Conservation (phyloP, 805 yeast species). For the Kodamaea neixiangensis region DNA sequence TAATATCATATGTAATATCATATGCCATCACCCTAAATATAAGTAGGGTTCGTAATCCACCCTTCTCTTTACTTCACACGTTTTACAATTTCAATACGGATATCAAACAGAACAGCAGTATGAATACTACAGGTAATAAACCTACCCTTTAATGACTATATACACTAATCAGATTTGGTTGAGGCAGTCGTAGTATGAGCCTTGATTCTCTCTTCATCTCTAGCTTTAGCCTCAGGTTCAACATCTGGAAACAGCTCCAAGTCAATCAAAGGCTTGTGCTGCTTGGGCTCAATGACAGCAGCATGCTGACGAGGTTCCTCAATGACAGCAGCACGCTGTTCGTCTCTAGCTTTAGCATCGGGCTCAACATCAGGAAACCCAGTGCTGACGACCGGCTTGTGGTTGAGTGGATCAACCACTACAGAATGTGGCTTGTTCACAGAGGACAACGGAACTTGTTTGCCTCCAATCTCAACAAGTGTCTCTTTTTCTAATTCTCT, state of each 20-base stretch:
- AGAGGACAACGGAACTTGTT: slow-evolving; percentile 35
- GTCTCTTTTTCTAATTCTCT: slow-evolving; percentile 1
- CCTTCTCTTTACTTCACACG: too few species aligned
- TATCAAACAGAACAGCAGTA: too few species aligned
- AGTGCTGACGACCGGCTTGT: slow-evolving; percentile 24
- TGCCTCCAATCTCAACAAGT: slow-evolving; percentile 35
- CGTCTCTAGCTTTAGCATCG: slow-evolving; percentile 32
- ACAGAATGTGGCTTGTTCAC: slow-evolving; percentile 44
- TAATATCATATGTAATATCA: neutral
- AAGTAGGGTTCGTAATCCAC: neutral
- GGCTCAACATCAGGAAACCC: slow-evolving; percentile 36
- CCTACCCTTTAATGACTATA: neutral
- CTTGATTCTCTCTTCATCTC: slow-evolving; percentile 20
- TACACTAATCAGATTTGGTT: neutral
- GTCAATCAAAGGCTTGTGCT: slow-evolving; percentile 25
- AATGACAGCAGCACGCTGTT: slow-evolving; percentile 5
- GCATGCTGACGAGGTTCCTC: slow-evolving; percentile 2
- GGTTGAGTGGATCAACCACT: slow-evolving; percentile 22
- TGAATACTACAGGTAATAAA: neutral
- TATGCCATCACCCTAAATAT: neutral
- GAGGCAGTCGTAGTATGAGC: slow-evolving; percentile 2
- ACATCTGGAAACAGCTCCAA: slow-evolving; percentile 31
- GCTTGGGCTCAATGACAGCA: slow-evolving; percentile 20
- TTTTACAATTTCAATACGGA: too few species aligned
- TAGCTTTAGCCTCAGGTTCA: slow-evolving; percentile 32